Evolutionary conservation across 2,329 filamentous ascomycete genomes (phyloP).

Genomic region (Cryphonectria naterciae): DNA sequence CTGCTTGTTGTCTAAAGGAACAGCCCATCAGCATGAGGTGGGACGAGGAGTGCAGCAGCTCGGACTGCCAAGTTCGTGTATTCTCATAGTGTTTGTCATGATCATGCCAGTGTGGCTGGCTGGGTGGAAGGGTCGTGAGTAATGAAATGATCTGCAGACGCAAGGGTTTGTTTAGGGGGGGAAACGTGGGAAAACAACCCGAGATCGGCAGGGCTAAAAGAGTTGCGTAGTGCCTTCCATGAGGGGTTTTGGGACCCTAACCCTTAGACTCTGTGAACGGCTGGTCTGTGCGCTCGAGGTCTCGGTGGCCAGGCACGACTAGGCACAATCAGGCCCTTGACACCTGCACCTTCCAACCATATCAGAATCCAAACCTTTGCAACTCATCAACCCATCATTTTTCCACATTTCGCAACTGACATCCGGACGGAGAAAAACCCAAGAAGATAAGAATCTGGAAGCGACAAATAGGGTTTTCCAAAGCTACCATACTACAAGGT

Average conservation of each 20-base stretch:
- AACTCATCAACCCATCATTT: neutral
- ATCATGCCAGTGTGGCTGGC: neutral
- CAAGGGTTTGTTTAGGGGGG: constrained; percentile 4
- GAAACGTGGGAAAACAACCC: constrained; percentile 18
- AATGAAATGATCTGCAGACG: constrained; percentile 1
- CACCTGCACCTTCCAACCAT: neutral
- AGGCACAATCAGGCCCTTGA: too few relatives aligned
- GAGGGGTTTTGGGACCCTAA: constrained; percentile 4
- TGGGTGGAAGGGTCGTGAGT: neutral
- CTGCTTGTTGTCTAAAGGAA: neutral
- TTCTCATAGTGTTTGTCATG: neutral
- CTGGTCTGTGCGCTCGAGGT: constrained; percentile 1
- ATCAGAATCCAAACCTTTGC: neutral
- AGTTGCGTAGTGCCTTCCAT: neutral
- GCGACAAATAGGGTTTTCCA: neutral
- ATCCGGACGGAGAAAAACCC: too few relatives aligned
- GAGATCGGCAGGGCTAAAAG: constrained; percentile 19
- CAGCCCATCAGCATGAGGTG: constrained; percentile 5
- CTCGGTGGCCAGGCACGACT: neutral
- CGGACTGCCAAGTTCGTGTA: neutral
- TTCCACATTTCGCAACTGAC: neutral
- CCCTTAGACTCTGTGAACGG: constrained; percentile 3
- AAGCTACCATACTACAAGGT: neutral
- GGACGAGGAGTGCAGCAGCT: constrained; percentile 5
- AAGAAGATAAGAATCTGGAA: neutral